Evolutionary conservation across 495 filamentous ascomycete species (phyloP).

Genomic region (Tuber indicum): DNA sequence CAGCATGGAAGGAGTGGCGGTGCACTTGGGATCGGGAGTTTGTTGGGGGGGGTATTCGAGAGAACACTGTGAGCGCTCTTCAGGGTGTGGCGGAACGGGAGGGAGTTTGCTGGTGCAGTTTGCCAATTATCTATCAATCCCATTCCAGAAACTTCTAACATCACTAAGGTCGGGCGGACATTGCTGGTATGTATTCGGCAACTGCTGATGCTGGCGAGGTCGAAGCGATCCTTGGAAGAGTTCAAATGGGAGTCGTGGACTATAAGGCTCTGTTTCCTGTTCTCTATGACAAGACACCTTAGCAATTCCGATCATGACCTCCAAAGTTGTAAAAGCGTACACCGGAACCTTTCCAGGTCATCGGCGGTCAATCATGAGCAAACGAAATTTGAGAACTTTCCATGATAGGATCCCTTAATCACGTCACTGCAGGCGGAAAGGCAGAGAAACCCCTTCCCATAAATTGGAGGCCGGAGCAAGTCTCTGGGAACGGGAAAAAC

Average conservation of each 20-base stretch:
- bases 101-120: slow-evolving; percentile 60
- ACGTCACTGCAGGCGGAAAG: no score
- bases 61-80: slow-evolving; percentile 65
- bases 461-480: no score
- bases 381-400: no score
- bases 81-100: slow-evolving; percentile 59
- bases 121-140: slow-evolving; percentile 46
- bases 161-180: not conserved
- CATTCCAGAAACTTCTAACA: slow-evolving; percentile 43
- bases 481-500: no score
- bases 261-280: not conserved
- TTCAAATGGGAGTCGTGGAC: not conserved
- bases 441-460: no score
- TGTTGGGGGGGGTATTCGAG: slow-evolving; percentile 50
- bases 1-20: slow-evolving; percentile 6
- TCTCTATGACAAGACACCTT: no score
- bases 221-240: not conserved
- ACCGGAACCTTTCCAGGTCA: no score
- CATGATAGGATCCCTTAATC: no score
- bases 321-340: no score
- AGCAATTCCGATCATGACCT: no score
- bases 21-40: not conserved
- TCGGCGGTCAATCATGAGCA: no score
- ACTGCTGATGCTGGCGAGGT: not conserved
- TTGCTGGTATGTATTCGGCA: not conserved